phyloP scores from a whole-genome alignment of 1,284 basidiomycete species.

The Sanguinoderma infundibulare region DNA sequence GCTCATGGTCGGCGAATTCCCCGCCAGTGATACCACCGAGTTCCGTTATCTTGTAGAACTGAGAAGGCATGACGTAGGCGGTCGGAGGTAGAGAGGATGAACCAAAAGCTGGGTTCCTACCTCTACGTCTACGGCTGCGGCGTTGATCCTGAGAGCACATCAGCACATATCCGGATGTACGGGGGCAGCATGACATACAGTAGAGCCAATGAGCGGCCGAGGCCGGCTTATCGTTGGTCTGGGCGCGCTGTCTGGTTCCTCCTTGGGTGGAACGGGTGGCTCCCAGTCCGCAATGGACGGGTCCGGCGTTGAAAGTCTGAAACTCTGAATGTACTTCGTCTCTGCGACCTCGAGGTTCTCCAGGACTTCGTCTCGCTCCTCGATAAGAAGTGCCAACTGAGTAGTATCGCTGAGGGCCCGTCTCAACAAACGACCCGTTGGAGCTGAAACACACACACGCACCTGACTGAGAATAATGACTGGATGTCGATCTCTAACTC shows the following conservation, averaged over 20 bases:
- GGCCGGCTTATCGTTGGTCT: constrained; percentile 32
- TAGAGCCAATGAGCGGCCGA: constrained; percentile 57
- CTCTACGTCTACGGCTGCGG: constrained; percentile 46
- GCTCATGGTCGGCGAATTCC: constrained; percentile 48
- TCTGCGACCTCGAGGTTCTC: constrained; percentile 81
- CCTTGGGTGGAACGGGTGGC: constrained; percentile 36
- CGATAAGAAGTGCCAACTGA: constrained; percentile 65
- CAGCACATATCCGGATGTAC: not conserved
- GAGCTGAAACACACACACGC: constrained; percentile 23
- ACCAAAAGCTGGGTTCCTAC: constrained; percentile 61
- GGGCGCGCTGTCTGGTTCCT: constrained; percentile 29
- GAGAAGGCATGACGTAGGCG: constrained; percentile 78
- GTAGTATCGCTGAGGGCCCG: constrained; percentile 61
- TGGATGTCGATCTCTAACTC: constrained; percentile 65
- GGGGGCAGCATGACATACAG: not conserved
- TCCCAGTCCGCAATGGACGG: constrained; percentile 46
- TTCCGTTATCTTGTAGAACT: constrained; percentile 72
- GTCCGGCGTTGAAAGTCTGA: constrained; percentile 71
- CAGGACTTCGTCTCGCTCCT: constrained; percentile 73
- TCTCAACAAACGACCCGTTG: not conserved
- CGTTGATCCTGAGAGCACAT: constrained; percentile 20
- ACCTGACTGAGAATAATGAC: constrained; percentile 78
- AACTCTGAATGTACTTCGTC: constrained; percentile 76
- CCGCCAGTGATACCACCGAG: constrained; percentile 67
- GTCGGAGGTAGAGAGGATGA: constrained; percentile 73